Conservation (phyloP, 208 protist species). For the Strigomonas culicis region DNA sequence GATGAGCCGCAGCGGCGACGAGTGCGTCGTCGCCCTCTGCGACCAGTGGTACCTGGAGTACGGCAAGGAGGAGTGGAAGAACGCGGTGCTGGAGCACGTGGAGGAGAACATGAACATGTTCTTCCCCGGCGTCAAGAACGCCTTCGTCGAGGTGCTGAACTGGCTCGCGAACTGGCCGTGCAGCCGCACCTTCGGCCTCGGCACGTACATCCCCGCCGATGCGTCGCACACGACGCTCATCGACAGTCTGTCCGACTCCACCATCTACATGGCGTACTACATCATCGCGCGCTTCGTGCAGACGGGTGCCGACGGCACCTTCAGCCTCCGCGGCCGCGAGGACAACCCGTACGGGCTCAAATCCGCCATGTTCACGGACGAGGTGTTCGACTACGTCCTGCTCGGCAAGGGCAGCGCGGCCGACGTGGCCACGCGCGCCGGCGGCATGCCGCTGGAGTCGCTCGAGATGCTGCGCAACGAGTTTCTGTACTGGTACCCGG, state of each 20-base stretch:
- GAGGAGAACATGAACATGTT: slow-evolving; percentile 91
- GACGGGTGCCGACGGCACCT: slow-evolving; percentile 47
- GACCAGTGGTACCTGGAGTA: slow-evolving; percentile 99
- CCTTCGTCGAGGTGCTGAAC: slow-evolving; percentile 93
- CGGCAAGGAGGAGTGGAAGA: slow-evolving; percentile 97
- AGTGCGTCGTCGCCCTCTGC: slow-evolving; percentile 98
- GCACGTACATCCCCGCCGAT: slow-evolving; percentile 97
- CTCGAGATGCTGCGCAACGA: slow-evolving; percentile 92
- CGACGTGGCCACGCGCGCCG: slow-evolving; percentile 40
- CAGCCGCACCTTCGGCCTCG: slow-evolving; percentile 99
- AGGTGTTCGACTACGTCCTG: slow-evolving; percentile 96
- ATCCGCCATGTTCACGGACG: slow-evolving; percentile 93
- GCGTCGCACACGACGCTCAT: slow-evolving; percentile 94
- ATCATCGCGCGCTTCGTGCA: slow-evolving; percentile 98
- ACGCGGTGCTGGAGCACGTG: slow-evolving; percentile 81
- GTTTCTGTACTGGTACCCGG: slow-evolving; percentile 99
- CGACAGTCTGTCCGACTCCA: slow-evolving; percentile 99
- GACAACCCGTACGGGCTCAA: slow-evolving; percentile 83
- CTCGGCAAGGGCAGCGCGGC: slow-evolving; percentile 65
- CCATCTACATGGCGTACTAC: slow-evolving; percentile 99
- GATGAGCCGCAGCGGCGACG: slow-evolving; percentile 98
- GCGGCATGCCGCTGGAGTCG: slow-evolving; percentile 62
- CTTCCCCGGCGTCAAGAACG: slow-evolving; percentile 86
- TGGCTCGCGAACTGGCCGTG: slow-evolving; percentile 99
- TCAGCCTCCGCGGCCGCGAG: slow-evolving; percentile 33